Evolutionary conservation across 139 green algal genomes (phyloP), one percentile per base, ranked within the genome.

Genomic region (Asterochloris erici): DNA sequence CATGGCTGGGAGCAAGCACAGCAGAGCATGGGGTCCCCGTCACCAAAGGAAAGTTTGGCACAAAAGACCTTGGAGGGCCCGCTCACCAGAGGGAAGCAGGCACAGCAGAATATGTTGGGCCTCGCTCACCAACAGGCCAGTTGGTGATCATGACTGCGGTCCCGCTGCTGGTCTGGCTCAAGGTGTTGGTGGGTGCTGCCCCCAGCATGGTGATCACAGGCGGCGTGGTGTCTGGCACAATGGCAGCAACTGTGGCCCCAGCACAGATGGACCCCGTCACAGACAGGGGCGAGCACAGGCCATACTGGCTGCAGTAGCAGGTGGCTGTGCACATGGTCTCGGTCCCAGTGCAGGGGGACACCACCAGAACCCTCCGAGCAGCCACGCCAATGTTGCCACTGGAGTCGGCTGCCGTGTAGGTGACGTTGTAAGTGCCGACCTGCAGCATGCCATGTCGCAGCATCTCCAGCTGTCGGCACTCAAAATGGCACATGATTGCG

Each of bases 331-430:
- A 73, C 21, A 71, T 29, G 14, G 15, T 14, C 62, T 81, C 26
- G 10, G 77, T 60, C 11, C 24, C 27, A 23, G 29, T 38, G 24
- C 77, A 81, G 77, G 62, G 62, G 14, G 23, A 62, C 11, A 60
- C 27, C 12, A 71, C 77, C 12, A 13, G 14, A 12, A 81, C 77
- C 28, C 10, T 62, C 63, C 62, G 17, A n/a, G 23, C 68, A 15
- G 77, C 77, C 23, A 61, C 68, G 11, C 62, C 77, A 74, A 73
- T 61, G 60, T 81, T 73, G 77, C 26, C 62, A 26, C 60, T 61
- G 16, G 27, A 26, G 63, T 73, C 77, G 17, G 24, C 24, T 14
- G 77, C 77, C 62, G 77, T 54, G 63, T 81, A 74, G 54, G 62
- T 81, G 14, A 81, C n/a, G 24, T 63, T 63, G 62, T 71, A 73